Conservation (phyloP, 1,284 basidiomycete genomes). For the Athelia sp. region DNA sequence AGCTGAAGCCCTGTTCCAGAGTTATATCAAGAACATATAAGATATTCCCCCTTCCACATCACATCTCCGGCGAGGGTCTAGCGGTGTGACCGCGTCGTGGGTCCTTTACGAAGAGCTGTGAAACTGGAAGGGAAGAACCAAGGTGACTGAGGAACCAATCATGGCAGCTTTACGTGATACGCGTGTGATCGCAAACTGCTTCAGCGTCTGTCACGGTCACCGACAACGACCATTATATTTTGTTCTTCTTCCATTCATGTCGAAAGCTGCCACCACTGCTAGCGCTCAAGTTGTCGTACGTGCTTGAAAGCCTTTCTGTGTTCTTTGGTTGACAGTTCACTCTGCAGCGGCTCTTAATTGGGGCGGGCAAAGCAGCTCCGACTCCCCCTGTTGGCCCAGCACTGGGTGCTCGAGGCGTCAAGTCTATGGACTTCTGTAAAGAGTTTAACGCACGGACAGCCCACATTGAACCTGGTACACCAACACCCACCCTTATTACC, state of each 20-base stretch:
- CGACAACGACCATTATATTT: slow-evolving; percentile 3
- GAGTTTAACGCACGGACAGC: slow-evolving; percentile 93
- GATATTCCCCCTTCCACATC: too few relatives aligned
- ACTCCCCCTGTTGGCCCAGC: slow-evolving; percentile 97
- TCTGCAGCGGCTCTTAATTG: slow-evolving; percentile 74
- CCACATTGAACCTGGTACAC: slow-evolving; percentile 83
- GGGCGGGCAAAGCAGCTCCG: slow-evolving; percentile 93
- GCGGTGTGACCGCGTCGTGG: too few relatives aligned
- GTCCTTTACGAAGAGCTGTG: too few relatives aligned
- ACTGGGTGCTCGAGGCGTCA: slow-evolving; percentile 95
- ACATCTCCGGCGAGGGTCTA: too few relatives aligned
- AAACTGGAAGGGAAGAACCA: too few relatives aligned
- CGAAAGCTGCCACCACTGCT: slow-evolving; percentile 48
- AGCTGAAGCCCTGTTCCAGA: too few relatives aligned
- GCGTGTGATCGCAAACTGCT: too few relatives aligned
- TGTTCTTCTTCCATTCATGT: slow-evolving; percentile 36
- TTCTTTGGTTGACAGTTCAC: slow-evolving; percentile 6
- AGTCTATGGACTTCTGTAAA: slow-evolving; percentile 99
- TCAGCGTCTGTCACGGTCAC: not conserved
- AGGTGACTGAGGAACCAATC: too few relatives aligned
- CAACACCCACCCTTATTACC: slow-evolving; percentile 87
- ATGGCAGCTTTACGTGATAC: too few relatives aligned
- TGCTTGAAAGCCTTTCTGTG: slow-evolving; percentile 7
- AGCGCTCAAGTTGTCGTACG: slow-evolving; percentile 64
- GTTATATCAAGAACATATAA: too few relatives aligned